Evolutionary conservation across 2,329 filamentous ascomycete species (phyloP).

Genomic region (Tolypocladium capitatum): DNA sequence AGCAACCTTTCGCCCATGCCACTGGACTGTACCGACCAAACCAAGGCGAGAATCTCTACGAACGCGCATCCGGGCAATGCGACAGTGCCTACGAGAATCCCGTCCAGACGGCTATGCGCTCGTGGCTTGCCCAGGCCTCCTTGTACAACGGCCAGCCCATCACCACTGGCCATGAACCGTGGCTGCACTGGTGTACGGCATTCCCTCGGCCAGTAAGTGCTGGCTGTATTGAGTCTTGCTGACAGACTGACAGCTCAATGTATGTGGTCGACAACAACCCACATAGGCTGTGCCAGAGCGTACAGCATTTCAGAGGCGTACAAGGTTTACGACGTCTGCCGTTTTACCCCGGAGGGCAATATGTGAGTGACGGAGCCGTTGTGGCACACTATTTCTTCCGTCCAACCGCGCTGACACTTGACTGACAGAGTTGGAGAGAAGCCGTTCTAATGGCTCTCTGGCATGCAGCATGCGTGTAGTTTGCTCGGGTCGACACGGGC

Average conservation of each 20-base stretch:
- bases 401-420: background rate
- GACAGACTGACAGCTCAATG: slow-evolving; percentile 16
- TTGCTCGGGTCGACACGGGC: background rate
- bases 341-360: slow-evolving; percentile 21
- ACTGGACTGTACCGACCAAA: slow-evolving; percentile 14
- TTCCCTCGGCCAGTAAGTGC: too few species aligned
- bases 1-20: slow-evolving; percentile 18
- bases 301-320: slow-evolving; percentile 17
- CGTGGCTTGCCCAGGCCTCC: slow-evolving; percentile 18
- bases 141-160: slow-evolving; percentile 18
- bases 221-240: background rate
- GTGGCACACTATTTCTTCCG: too few species aligned
- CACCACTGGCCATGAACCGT: slow-evolving; percentile 17
- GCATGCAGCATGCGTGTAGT: background rate
- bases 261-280: slow-evolving; percentile 20
- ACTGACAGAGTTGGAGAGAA: slow-evolving; percentile 14
- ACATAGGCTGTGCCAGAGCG: slow-evolving; percentile 20
- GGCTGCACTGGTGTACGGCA: slow-evolving; percentile 23
- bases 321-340: slow-evolving; percentile 21
- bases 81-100: slow-evolving; percentile 15
- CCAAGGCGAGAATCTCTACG: slow-evolving; percentile 23
- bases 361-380: slow-evolving; percentile 13
- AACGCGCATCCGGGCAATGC: slow-evolving; percentile 16
- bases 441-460: slow-evolving; percentile 8
- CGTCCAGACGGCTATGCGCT: slow-evolving; percentile 14